phyloP scores from a whole-genome alignment of 306 rosid genomes.

The Canavalia ensiformis region DNA sequence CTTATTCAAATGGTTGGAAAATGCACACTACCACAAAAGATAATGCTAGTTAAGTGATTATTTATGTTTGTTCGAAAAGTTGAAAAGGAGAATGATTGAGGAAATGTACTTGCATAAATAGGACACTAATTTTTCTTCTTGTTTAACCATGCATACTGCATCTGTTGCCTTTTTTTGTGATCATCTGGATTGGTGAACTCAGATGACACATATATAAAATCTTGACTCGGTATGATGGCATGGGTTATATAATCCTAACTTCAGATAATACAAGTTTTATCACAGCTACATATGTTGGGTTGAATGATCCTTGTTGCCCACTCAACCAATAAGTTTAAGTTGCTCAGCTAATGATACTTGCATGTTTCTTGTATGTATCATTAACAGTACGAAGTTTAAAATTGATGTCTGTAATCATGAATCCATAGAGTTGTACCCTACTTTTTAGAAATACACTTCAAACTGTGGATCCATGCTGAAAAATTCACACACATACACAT shows the following conservation, averaged over 20 bases:
- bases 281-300: background rate
- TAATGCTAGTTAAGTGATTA: background rate
- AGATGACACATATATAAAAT: background rate
- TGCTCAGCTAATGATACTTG: background rate
- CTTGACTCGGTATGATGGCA: background rate
- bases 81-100: background rate
- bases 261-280: background rate
- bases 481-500: background rate
- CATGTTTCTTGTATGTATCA: background rate
- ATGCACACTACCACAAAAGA: background rate
- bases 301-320: background rate
- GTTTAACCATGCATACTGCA: too few species aligned
- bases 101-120: background rate
- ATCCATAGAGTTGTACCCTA: background rate
- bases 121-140: background rate
- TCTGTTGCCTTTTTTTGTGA: too few species aligned
- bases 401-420: background rate
- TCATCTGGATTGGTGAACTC: background rate
- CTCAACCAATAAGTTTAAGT: background rate
- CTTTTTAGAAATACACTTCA: background rate
- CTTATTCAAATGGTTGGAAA: constrained; percentile 13
- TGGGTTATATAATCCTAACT: background rate
- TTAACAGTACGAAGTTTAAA: background rate
- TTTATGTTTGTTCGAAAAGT: background rate
- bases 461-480: constrained; percentile 7